Evolutionary conservation across 2,329 filamentous ascomycete species (phyloP).

Genomic region (Colletotrichum liriopes): DNA sequence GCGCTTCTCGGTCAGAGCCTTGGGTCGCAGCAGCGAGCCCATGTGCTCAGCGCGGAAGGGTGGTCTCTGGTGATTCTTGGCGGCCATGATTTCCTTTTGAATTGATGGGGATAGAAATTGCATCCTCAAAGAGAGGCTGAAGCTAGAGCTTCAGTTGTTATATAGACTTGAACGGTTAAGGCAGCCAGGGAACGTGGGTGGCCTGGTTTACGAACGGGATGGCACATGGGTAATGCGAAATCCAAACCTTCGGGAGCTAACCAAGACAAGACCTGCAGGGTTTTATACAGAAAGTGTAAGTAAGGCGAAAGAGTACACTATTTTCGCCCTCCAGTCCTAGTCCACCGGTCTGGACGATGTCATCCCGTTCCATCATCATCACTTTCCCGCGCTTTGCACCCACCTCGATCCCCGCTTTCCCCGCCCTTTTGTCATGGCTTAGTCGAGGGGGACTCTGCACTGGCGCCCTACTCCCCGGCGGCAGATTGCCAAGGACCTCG

Average conservation of each 20-base stretch:
- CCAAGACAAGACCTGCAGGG: background rate
- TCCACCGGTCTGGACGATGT: constrained; percentile 28
- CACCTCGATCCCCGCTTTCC: constrained; percentile 45
- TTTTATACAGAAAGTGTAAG: background rate
- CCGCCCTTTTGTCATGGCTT: constrained; percentile 55
- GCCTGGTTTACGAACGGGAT: constrained; percentile 12
- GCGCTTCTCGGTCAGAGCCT: constrained; percentile 55
- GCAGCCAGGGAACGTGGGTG: background rate
- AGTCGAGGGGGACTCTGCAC: constrained; percentile 33
- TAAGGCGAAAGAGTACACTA: background rate
- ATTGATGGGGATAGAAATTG: constrained; percentile 17
- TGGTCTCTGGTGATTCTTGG: constrained; percentile 47
- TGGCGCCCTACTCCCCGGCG: constrained; percentile 21
- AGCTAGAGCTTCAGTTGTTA: background rate
- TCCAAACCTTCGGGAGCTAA: background rate
- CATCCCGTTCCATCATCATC: constrained; percentile 33
- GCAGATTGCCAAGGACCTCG: background rate
- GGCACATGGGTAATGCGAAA: constrained; percentile 1
- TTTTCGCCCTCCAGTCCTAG: background rate
- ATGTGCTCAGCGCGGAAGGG: constrained; percentile 85
- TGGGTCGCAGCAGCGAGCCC: constrained; percentile 80
- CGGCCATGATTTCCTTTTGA: constrained; percentile 18
- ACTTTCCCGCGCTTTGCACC: constrained; percentile 13
- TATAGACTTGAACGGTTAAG: constrained; percentile 9
- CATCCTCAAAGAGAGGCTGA: background rate